Percentiles rank a stretch among this genome's conserved stretches.
Conservation (phyloP, 768 basidiomycete genomes). For the Lactarius vividus region DNA sequence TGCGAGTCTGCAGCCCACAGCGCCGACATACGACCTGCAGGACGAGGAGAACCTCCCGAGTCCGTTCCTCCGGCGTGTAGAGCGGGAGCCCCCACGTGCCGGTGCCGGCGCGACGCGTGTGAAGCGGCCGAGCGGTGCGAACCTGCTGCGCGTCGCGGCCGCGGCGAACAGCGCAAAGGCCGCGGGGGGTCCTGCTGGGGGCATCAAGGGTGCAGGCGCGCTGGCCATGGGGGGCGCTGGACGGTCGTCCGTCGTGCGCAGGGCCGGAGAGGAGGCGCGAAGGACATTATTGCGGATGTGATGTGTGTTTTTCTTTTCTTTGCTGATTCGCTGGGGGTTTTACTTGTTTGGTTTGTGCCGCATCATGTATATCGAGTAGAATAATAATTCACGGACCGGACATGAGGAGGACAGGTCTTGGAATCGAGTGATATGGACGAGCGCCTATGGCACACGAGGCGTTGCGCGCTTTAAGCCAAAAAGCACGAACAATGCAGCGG, state of each 20-base stretch:
- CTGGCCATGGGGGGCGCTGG: neutral
- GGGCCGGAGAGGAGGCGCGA: slow-evolving; percentile 51
- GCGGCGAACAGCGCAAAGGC: slow-evolving; percentile 50
- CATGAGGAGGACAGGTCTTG: neutral
- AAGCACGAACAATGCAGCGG: slow-evolving; percentile 20
- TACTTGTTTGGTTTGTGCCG: too few relatives aligned
- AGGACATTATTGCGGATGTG: slow-evolving; percentile 43
- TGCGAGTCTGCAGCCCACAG: neutral
- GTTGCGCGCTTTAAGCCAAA: slow-evolving; percentile 15
- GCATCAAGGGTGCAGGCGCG: neutral
- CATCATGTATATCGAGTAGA: neutral
- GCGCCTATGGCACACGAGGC: slow-evolving; percentile 5
- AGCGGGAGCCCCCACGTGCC: slow-evolving; percentile 36
- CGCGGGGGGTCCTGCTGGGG: neutral
- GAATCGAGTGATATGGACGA: neutral
- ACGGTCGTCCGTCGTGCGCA: slow-evolving; percentile 39
- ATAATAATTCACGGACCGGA: neutral
- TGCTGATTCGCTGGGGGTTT: neutral
- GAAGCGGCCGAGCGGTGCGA: slow-evolving; percentile 51
- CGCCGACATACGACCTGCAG: slow-evolving; percentile 52
- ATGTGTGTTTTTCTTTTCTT: slow-evolving; percentile 1
- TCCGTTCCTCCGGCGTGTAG: slow-evolving; percentile 68
- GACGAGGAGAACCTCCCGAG: slow-evolving; percentile 87
- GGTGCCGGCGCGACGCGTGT: slow-evolving; percentile 26
- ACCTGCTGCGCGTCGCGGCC: slow-evolving; percentile 58